These are phyloP conservation scores for Clohesyomyces aquaticus DNA, from an alignment of 495 filamentous ascomycete species.

Conservation along the genomic window DNA sequence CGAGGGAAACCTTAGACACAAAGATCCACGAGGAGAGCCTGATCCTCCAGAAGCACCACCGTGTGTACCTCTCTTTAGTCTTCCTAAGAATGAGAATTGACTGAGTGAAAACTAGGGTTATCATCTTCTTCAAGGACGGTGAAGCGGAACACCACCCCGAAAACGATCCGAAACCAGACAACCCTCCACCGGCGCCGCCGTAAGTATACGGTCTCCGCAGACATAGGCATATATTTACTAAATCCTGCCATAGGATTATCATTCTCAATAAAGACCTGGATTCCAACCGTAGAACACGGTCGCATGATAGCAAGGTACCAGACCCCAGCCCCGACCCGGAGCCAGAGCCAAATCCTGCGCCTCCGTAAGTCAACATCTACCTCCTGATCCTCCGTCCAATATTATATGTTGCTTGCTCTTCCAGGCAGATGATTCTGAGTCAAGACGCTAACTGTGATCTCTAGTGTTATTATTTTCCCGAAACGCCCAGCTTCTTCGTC, in stretches of 20 bases:
- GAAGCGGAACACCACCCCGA: background rate
- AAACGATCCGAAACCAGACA: background rate
- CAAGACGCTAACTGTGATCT: background rate
- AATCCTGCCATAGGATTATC: background rate
- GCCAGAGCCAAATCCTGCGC: constrained; percentile 11
- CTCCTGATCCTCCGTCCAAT: background rate
- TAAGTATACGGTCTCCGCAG: background rate
- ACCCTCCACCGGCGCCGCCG: background rate
- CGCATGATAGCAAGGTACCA: background rate
- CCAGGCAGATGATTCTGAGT: background rate
- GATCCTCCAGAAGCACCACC: constrained; percentile 2
- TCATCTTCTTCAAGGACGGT: background rate
- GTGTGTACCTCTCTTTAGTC: constrained; percentile 3
- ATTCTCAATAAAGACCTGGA: background rate
- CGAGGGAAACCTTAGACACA: background rate
- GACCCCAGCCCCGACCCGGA: constrained; percentile 6
- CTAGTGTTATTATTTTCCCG: background rate
- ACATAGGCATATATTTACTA: background rate
- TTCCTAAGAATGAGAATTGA: background rate
- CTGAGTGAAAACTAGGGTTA: background rate
- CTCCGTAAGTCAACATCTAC: constrained; percentile 4
- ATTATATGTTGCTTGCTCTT: background rate
- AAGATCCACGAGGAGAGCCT: constrained; percentile 2
- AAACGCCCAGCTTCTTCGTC: background rate
- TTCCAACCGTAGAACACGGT: background rate